Percentiles rank a stretch among this genome's conserved stretches.
These are phyloP conservation scores for Zymoseptoria tritici DNA, from an alignment of 2,329 filamentous ascomycete species.

Conservation along the genomic window DNA sequence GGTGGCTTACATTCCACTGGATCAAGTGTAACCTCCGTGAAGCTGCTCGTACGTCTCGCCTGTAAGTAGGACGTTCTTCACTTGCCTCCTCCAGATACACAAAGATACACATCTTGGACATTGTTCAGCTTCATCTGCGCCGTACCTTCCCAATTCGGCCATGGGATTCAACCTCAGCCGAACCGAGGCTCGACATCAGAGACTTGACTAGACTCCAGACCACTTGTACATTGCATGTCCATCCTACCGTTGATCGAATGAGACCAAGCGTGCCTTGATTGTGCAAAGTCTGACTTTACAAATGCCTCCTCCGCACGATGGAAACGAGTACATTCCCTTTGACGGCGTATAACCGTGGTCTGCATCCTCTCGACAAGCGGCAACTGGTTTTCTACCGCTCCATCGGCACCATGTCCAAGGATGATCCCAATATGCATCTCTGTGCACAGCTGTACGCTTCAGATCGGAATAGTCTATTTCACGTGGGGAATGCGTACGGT, in stretches of 20 bases:
- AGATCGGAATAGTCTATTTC: slow-evolving; percentile 46
- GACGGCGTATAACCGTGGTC: slow-evolving; percentile 37
- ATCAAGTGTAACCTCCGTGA: too few species aligned
- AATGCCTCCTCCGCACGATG: slow-evolving; percentile 10
- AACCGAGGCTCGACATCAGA: neutral
- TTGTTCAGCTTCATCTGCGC: too few species aligned
- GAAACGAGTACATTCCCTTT: slow-evolving; percentile 31
- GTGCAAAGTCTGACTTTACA: too few species aligned
- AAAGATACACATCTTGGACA: too few species aligned
- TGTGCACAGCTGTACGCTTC: slow-evolving; percentile 50
- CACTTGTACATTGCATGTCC: neutral
- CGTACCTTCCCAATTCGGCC: neutral
- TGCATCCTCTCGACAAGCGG: slow-evolving; percentile 25
- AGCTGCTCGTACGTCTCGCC: too few species aligned
- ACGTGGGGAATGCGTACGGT: slow-evolving; percentile 41
- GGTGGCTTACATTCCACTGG: too few species aligned
- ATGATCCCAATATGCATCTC: slow-evolving; percentile 45
- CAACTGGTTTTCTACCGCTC: slow-evolving; percentile 39
- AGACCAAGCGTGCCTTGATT: neutral
- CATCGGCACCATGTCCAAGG: slow-evolving; percentile 23
- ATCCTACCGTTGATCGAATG: neutral
- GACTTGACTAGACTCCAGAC: neutral
- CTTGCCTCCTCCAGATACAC: too few species aligned
- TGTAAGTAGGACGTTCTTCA: too few species aligned
- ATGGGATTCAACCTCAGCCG: neutral